Evolutionary conservation across 768 basidiomycete genomes (phyloP).

Genomic region (Tylopilus balloui): DNA sequence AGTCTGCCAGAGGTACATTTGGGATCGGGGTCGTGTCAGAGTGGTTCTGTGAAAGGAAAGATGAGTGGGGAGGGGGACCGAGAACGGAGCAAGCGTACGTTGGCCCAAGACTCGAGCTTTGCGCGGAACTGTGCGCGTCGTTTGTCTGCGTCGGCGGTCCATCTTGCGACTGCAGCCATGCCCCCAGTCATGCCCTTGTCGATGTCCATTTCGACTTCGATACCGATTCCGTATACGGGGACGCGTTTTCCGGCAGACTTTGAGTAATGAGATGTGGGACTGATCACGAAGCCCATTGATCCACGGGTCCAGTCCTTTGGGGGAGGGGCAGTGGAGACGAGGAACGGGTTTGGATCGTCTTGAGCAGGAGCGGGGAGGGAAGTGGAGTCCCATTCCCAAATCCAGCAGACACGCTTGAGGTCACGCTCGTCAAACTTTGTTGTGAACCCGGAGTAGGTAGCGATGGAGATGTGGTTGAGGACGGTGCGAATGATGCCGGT

Average conservation of each 20-base stretch:
- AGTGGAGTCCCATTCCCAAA: slow-evolving; percentile 83
- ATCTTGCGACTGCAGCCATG: slow-evolving; percentile 87
- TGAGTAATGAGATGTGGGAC: slow-evolving; percentile 67
- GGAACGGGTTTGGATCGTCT: slow-evolving; percentile 72
- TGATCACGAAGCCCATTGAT: slow-evolving; percentile 74
- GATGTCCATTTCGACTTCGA: slow-evolving; percentile 82
- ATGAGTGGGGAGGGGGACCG: slow-evolving; percentile 3
- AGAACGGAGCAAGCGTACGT: slow-evolving; percentile 39
- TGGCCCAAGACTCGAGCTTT: slow-evolving; percentile 62
- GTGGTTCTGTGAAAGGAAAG: slow-evolving; percentile 45
- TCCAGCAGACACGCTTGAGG: slow-evolving; percentile 73
- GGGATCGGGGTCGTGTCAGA: slow-evolving; percentile 41
- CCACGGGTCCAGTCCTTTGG: slow-evolving; percentile 74
- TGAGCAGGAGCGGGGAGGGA: slow-evolving; percentile 32
- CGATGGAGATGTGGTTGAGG: slow-evolving; percentile 69
- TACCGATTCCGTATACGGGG: slow-evolving; percentile 80
- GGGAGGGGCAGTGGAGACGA: slow-evolving; percentile 39
- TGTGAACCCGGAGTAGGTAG: slow-evolving; percentile 62
- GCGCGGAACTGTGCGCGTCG: slow-evolving; percentile 53
- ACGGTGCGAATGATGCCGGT: slow-evolving; percentile 75
- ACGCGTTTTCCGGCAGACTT: slow-evolving; percentile 61
- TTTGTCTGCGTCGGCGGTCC: slow-evolving; percentile 67
- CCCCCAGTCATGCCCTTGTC: slow-evolving; percentile 75
- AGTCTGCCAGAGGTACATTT: slow-evolving; percentile 56
- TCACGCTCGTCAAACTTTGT: slow-evolving; percentile 65